Evolutionary conservation across 371 early-diverging fungal genomes (phyloP), one percentile per base, ranked within the genome.

Genomic region (Apophysomyces variabilis): DNA sequence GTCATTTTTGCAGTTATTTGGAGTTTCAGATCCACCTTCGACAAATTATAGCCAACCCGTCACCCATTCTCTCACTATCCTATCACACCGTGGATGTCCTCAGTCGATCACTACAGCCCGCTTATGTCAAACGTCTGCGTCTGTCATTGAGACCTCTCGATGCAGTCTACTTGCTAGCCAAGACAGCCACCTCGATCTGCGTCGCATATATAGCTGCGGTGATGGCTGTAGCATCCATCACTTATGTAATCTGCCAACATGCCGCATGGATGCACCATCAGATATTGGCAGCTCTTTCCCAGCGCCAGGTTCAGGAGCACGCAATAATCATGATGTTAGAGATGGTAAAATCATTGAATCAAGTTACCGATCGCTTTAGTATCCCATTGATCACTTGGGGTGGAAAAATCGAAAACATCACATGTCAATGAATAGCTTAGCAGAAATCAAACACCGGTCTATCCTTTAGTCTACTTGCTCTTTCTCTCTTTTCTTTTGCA

Each of bases 61-160:
- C 12, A 1, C 37, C 66, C 44, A 54, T 66, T 36, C 62, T 75
- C 3, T 61, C 66, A 1, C 69, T 84, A 3, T 83, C 86, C 0
- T 86, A 86, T 43, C 78, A 77, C 39, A 79, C 83, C 62, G 74
- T 86, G 12, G 65, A 82, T 43, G 79, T 86, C 5, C 68, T 86
- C 37, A 82, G 82, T 26, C 80, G 83, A 54, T 70, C 69, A 5
- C 65, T 86, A 7, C 58, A 69, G 37, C 80, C 83, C 0, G 58
- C 72, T 0, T 86, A 86, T 46, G 79, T 76, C 5, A 68, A 72
- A 18, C 74, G 86, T 43, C 78, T 86, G n/a, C 70, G 74, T 21
- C 56, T 80, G 3, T 70, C 76, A n/a, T 50, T 80, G 54, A 59
- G 78, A 6, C 80, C 80, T 3, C 61, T 72, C 32, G 76, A 80